Evolutionary conservation across 306 rosid genomes (phyloP), one percentile per base, ranked within the genome.

Genomic region (Quercus variabilis): DNA sequence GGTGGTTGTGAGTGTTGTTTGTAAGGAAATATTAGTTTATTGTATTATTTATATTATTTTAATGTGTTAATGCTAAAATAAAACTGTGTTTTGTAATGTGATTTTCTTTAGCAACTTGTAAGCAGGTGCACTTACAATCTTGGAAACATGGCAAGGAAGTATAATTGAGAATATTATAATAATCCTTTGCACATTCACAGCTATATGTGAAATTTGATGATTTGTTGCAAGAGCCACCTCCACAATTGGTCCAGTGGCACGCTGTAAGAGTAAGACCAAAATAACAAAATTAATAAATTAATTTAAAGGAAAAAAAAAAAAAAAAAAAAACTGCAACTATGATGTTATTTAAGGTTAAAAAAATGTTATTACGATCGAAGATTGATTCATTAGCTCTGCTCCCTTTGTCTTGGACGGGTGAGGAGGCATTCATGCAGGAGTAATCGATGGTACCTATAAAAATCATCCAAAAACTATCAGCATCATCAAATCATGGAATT

Each of bases 221-320:
- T 80, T 83, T 83, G 87, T 91, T 91, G 91, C 99, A 95, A 17
- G 83, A 76, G 13, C 97, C 99, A 6, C 88, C 90, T 79, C 96
- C 92, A 87, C 98, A 95, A 38, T 91, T 88, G 57, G 80, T 76
- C 99, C 99, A 95, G n/a, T 28, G 56, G 83, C 99, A 95, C 74
- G 88, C 99, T 95, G 60, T 28, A 74, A 67, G 21, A 65, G 72
- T 28, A 74, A 67, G 21, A 57, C 38, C 75, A 57, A 58, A 74
- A 83, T 64, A 7, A 86, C 41, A 25, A 46, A 43, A 76, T 18
- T 3, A 8, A 71, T 72, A 64, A 79, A n/a, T 9, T 30, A 21
- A 15, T 55, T 33, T 31, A 6, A 23, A 21, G 43, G 12, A 54
- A 43, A 56, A 56, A 20, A 54, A 26, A 26, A 26, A 28, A 28